Base-by-base conservation (phyloP, 495 filamentous ascomycete species). In the Neurospora sp. region DNA sequence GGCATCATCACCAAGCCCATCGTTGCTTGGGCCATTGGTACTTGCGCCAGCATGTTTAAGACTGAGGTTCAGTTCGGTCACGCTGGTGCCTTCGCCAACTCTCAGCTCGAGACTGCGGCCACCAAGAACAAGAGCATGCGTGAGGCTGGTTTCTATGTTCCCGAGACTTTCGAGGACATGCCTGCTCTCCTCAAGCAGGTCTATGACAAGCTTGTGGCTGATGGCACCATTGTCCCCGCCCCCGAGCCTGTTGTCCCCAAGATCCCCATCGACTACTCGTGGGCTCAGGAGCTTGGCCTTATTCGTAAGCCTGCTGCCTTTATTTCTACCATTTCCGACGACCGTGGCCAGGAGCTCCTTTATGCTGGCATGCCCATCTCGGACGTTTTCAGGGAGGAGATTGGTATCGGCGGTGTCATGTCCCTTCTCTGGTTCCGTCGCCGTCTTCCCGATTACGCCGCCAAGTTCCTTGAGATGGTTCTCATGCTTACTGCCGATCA, bases 401-500 rank as follows among this genome's bases (percentile, higher is more conserved):
- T 99, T 78, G 96, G 96, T 76, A 98, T 99, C 78, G 96, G 96
- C 78, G 96, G 96, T 91, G 96, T 99, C 84, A 99, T 99, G 96
- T 97, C 96, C 38, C 90, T 99, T 70, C 88, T 99, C 72, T 99
- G 96, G 96, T 99, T 99, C 95, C 95, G 96, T 78, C 94, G 96
- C 83, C 93, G 96, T 80, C 92, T 99, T 69, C 96, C 96, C 75
- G 87, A 92, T 77, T 98, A 97, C 80, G 96, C 96, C 77, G 93
- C 93, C 87, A 96, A 96, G 87, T 99, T 99, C 90, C 85, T 99
- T 76, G 96, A 99, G 89, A 99, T 99, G 96, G 96, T 99, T 76
- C 94, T 99, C 82, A 99, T 99, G 96, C 89, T 99, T 81, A 99
- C 96, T 78, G 96, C 96, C 77, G 96, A 99, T 81, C 96, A 99